phyloP scores from a whole-genome alignment of 129 eudicot genomes.

The Pulicaria dysenterica region DNA sequence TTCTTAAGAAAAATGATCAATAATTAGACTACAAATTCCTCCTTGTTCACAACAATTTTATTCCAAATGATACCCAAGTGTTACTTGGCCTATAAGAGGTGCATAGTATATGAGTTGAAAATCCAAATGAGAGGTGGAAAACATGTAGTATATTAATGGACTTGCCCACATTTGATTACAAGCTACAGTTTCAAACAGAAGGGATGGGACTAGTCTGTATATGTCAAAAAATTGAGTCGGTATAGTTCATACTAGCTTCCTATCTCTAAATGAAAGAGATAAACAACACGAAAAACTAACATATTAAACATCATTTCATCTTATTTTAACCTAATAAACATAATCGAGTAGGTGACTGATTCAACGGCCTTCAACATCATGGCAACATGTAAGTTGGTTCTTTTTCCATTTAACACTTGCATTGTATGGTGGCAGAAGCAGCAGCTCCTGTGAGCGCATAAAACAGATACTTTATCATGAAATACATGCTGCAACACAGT shows the following conservation, averaged over 20 bases:
- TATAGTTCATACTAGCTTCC: slow-evolving; percentile 31
- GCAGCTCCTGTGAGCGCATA: slow-evolving; percentile 27
- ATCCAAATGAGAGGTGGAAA: slow-evolving; percentile 3
- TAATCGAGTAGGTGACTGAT: background rate
- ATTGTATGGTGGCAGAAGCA: slow-evolving; percentile 14
- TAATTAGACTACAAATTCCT: no score
- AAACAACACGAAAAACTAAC: slow-evolving; percentile 22
- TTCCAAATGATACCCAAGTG: no score
- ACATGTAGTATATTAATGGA: background rate
- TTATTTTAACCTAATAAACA: slow-evolving; percentile 42
- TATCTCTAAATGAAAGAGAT: slow-evolving; percentile 17
- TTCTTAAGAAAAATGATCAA: no score
- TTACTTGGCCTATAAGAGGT: no score
- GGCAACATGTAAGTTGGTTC: slow-evolving; percentile 13
- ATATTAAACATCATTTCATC: slow-evolving; percentile 34
- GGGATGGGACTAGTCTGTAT: slow-evolving; percentile 8
- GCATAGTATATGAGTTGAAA: no score
- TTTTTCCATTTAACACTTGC: slow-evolving; percentile 24
- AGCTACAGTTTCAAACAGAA: slow-evolving; percentile 18
- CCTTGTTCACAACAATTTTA: no score
- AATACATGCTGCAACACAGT: background rate
- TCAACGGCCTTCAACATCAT: slow-evolving; percentile 21
- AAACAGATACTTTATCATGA: background rate
- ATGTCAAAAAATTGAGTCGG: slow-evolving; percentile 34
- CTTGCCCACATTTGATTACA: background rate